These are phyloP conservation scores for Nelumbo lutea DNA, from an alignment of 164 flowering plant species.

Conservation along the genomic window DNA sequence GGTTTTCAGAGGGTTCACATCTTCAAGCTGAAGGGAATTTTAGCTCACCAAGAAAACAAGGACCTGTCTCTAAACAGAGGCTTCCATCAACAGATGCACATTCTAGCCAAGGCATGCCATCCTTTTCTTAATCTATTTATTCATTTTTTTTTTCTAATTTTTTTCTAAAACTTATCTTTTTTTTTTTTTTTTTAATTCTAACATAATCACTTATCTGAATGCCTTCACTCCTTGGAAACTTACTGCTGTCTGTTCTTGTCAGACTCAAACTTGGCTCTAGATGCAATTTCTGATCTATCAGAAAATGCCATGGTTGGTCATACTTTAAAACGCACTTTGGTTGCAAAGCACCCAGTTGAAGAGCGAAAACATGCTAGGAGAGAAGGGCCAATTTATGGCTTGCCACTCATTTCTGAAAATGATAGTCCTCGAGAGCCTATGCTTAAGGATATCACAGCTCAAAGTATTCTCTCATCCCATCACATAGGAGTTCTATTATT, in stretches of 20 bases:
- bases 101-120: constrained; percentile 41
- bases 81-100: constrained; percentile 35
- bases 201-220: too few relatives aligned
- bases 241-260: constrained; percentile 15
- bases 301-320: constrained; percentile 69
- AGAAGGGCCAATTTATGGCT: constrained; percentile 27
- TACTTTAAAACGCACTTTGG: constrained; percentile 54
- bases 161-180: too few relatives aligned
- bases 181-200: too few relatives aligned
- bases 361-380: constrained; percentile 35
- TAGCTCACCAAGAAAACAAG: constrained; percentile 38
- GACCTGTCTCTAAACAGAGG: constrained; percentile 54
- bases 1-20: constrained; percentile 44
- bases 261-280: constrained; percentile 59
- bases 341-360: constrained; percentile 28
- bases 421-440: constrained; percentile 19
- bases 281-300: constrained; percentile 47
- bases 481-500: constrained; percentile 1
- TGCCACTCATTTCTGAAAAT: constrained; percentile 20
- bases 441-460: constrained; percentile 26
- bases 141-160: too few relatives aligned
- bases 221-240: neutral
- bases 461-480: constrained; percentile 47
- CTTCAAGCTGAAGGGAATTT: constrained; percentile 42
- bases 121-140: neutral